Conservation (phyloP, 2,329 filamentous ascomycete genomes). For the Fusarium sp. region DNA sequence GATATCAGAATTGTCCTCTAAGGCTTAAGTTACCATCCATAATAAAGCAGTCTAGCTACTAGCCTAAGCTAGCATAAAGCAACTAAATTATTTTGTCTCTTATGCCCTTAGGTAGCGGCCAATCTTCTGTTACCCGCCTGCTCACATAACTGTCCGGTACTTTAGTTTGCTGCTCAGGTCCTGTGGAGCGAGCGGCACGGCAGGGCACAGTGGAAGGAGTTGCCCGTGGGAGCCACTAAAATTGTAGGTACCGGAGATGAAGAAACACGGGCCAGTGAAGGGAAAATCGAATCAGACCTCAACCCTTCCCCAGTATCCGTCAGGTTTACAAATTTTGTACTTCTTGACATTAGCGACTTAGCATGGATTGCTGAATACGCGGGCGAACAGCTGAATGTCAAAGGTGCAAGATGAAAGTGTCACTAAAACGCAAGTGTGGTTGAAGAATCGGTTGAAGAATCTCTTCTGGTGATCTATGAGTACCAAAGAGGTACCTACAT, state of each 20-base stretch:
- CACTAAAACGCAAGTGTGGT: neutral
- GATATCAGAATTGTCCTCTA: neutral
- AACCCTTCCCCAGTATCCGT: neutral
- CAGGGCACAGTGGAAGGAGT: conserved; percentile 32
- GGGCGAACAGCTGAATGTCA: neutral
- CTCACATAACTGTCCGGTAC: neutral
- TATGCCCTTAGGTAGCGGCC: neutral
- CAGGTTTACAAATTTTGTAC: neutral
- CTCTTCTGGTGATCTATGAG: neutral
- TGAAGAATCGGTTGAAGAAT: neutral
- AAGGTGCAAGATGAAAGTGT: neutral
- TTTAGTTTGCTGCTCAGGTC: neutral
- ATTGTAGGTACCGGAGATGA: conserved; percentile 12
- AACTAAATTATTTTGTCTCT: neutral
- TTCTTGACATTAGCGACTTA: neutral
- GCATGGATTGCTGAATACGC: neutral
- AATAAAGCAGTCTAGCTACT: neutral
- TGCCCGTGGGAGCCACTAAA: conserved; percentile 21
- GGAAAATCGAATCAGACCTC: neutral
- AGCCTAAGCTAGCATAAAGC: neutral
- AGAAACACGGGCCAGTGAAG: conserved; percentile 21
- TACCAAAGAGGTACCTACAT: neutral
- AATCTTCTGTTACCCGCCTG: neutral
- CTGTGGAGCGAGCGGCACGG: conserved; percentile 21
- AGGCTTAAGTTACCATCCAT: neutral